phyloP scores from a whole-genome alignment of 2,329 filamentous ascomycete genomes.

The Diaporthe nobilis region DNA sequence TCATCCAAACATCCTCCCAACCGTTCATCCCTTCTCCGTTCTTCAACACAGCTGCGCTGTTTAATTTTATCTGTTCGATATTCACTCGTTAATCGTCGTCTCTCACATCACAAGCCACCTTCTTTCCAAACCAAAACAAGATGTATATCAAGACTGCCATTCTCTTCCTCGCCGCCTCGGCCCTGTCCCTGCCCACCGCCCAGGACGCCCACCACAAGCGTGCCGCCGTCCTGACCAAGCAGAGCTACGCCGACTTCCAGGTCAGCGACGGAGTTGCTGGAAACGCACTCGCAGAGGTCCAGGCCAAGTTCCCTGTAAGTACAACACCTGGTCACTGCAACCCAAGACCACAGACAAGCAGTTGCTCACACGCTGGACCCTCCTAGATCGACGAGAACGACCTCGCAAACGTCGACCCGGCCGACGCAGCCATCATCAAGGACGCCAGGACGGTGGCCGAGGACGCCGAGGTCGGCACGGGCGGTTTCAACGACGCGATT shows the following conservation, averaged over 20 bases:
- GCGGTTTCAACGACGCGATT: slow-evolving; percentile 68
- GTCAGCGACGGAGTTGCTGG: slow-evolving; percentile 66
- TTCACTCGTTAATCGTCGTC: slow-evolving; percentile 19
- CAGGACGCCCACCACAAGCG: slow-evolving; percentile 45
- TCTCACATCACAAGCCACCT: slow-evolving; percentile 10
- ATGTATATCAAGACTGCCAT: slow-evolving; percentile 57
- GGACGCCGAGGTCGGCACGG: slow-evolving; percentile 64
- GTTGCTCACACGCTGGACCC: not conserved
- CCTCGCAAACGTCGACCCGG: slow-evolving; percentile 60
- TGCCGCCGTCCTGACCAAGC: slow-evolving; percentile 49
- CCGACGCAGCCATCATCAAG: slow-evolving; percentile 66
- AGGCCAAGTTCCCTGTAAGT: slow-evolving; percentile 67
- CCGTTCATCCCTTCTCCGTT: slow-evolving; percentile 30
- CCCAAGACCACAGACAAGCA: not conserved
- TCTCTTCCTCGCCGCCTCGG: slow-evolving; percentile 54
- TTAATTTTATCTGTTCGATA: slow-evolving; percentile 39
- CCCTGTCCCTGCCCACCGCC: slow-evolving; percentile 50
- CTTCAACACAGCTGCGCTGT: slow-evolving; percentile 40
- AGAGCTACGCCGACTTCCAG: slow-evolving; percentile 58
- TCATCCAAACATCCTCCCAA: slow-evolving; percentile 22
- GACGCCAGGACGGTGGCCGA: slow-evolving; percentile 65
- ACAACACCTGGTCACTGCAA: not conserved
- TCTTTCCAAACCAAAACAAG: slow-evolving; percentile 43
- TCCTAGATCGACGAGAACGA: slow-evolving; percentile 59
- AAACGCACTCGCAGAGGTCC: slow-evolving; percentile 67